Base-by-base conservation (phyloP, 257 asterid species). In the Prunella vulgaris region DNA sequence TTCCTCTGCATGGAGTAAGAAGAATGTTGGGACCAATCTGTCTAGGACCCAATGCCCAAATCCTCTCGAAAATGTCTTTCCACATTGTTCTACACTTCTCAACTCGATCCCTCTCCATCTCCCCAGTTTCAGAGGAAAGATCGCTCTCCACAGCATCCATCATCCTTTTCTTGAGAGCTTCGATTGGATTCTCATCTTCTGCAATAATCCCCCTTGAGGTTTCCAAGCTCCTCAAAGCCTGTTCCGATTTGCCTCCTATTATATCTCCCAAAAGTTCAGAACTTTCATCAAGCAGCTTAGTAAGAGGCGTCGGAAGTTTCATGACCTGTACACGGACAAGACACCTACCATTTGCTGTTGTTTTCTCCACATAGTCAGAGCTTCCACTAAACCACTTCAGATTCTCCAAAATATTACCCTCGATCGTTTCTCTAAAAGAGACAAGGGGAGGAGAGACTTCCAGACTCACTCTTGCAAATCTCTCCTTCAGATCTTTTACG, bases 31-130 rank as follows among this genome's bases (percentile, higher is more conserved):
- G 97, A 77, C 98, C 98, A 51, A 88, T 85, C 74, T 90, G 96
- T 53, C 86, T 74, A 57, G 96, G 98, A 22, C 98, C 98, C 69
- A 93, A 80, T 12, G 98, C 96, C 98, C 98, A 93, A 53, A 93
- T 88, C 80, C 97, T 87, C 73, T 71, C 84, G 12, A 90, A 81
- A 68, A 83, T 25, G 7, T 78, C 82, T 52, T 79, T 86, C 96
- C 98, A 93, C 57, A 52, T 58, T 18, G 27, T 59, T 73, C 80
- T 77, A 53, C 64, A 85, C 73, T 84, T 93, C 65, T 88, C 96
- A 5, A 76, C 64, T 54, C 84, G 81, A 18, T 93, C 97, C 58
- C 60, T 76, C 22, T 85, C 97, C 57, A 62, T 64, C 53, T 82
- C 93, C 7, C 81, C 28, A 68, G 35, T 62, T 25, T 73, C 85